These are phyloP conservation scores for Penicillium sp. DNA, from an alignment of 2,329 filamentous ascomycete species.

Conservation along the genomic window DNA sequence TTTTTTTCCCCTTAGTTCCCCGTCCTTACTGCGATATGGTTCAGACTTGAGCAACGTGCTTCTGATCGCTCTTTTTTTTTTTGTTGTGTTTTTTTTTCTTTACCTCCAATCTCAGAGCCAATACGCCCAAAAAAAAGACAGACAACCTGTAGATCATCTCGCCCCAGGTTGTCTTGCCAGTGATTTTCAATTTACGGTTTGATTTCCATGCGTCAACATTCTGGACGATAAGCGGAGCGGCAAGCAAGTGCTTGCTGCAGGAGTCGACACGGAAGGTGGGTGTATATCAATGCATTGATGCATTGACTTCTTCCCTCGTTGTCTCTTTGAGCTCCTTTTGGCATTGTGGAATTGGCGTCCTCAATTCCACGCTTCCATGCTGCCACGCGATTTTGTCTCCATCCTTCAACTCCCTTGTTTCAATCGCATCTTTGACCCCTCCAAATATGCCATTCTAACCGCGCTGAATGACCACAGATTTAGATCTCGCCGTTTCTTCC, in stretches of 20 bases:
- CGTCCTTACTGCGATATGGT: slow-evolving; percentile 4
- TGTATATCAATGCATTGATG: slow-evolving; percentile 16
- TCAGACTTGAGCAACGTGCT: slow-evolving; percentile 2
- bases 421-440: slow-evolving; percentile 5
- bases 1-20: slow-evolving; percentile 16
- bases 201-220: slow-evolving; percentile 50
- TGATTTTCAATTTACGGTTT: slow-evolving; percentile 30
- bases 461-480: slow-evolving; percentile 31
- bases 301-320: slow-evolving; percentile 6
- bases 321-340: slow-evolving; percentile 1
- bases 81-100: slow-evolving; percentile 14
- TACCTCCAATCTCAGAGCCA: slow-evolving; percentile 4
- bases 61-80: slow-evolving; percentile 6
- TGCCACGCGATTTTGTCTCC: slow-evolving; percentile 19
- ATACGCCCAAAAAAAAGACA: slow-evolving; percentile 6
- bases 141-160: slow-evolving; percentile 15
- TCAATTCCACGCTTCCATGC: slow-evolving; percentile 7
- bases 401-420: slow-evolving; percentile 7
- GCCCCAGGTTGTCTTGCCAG: slow-evolving; percentile 28
- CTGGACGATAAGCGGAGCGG: slow-evolving; percentile 45
- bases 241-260: slow-evolving; percentile 51
- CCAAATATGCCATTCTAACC: slow-evolving; percentile 14
- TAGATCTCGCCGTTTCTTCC: slow-evolving; percentile 38
- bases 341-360: slow-evolving; percentile 6
- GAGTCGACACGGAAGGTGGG: slow-evolving; percentile 49